Conservation (phyloP, 352 stramenopile genomes). For the Vaucheria bursata region DNA sequence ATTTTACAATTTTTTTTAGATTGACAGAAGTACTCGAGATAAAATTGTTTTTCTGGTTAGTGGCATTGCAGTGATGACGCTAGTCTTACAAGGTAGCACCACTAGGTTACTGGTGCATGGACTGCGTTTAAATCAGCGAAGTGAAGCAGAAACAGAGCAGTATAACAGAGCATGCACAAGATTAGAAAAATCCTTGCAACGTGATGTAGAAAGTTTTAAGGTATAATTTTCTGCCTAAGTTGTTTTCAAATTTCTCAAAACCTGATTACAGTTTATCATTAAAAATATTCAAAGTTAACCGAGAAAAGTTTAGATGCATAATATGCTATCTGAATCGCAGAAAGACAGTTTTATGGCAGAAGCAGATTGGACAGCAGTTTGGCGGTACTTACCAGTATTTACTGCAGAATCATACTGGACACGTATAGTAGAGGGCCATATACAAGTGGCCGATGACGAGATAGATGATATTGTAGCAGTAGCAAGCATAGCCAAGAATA, state of each 20-base stretch:
- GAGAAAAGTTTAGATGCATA: no score
- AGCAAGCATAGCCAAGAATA: neutral
- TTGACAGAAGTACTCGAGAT: conserved; percentile 15
- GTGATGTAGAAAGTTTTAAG: conserved; percentile 15
- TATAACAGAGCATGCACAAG: conserved; percentile 16
- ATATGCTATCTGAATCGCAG: neutral
- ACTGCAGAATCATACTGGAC: conserved; percentile 33
- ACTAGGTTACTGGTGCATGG: conserved; percentile 20
- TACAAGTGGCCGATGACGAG: conserved; percentile 26
- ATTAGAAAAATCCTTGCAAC: conserved; percentile 27
- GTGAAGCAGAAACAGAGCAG: neutral
- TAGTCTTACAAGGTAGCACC: conserved; percentile 54
- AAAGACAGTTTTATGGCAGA: conserved; percentile 30
- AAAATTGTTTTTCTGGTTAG: conserved; percentile 46
- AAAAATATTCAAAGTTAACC: no score
- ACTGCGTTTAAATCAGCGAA: conserved; percentile 37
- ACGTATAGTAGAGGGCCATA: conserved; percentile 13
- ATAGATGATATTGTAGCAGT: neutral
- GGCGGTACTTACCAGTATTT: conserved; percentile 33
- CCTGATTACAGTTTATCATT: no score
- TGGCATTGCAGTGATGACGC: conserved; percentile 53
- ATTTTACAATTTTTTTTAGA: conserved; percentile 10
- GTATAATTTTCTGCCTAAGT: no score
- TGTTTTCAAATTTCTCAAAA: no score
- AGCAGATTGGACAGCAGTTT: conserved; percentile 40